Conservation (phyloP, 495 filamentous ascomycete genomes). For the Collariella sp. region DNA sequence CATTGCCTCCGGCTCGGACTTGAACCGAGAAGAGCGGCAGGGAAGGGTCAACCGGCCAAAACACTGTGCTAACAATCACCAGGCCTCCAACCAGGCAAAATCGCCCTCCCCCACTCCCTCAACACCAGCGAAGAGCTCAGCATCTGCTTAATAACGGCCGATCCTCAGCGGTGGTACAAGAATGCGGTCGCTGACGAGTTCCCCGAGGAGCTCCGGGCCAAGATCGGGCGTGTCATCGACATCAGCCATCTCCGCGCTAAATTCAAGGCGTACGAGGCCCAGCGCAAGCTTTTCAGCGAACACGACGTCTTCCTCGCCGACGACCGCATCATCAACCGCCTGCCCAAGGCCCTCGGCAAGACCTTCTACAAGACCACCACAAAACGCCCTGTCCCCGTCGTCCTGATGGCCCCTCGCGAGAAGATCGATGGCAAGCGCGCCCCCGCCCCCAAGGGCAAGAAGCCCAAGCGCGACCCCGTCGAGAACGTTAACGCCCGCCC, state of each 20-base stretch:
- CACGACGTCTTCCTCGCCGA: constrained; percentile 86
- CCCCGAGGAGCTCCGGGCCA: constrained; percentile 58
- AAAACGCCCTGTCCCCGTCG: constrained; percentile 85
- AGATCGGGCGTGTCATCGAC: constrained; percentile 74
- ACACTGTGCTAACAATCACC: constrained; percentile 29
- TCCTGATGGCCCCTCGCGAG: constrained; percentile 51
- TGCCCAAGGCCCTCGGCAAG: constrained; percentile 76
- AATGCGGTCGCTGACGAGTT: constrained; percentile 68
- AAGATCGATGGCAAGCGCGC: constrained; percentile 61
- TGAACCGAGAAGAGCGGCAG: background rate
- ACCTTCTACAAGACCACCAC: constrained; percentile 67
- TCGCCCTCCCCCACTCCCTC: constrained; percentile 59
- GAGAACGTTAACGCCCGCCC: constrained; percentile 34
- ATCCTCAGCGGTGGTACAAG: constrained; percentile 86
- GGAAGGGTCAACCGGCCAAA: constrained; percentile 32
- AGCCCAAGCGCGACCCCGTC: constrained; percentile 27
- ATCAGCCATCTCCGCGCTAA: constrained; percentile 73
- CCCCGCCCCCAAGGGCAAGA: constrained; percentile 42
- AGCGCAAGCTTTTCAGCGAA: constrained; percentile 71
- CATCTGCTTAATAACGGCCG: constrained; percentile 62
- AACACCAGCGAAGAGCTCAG: constrained; percentile 49
- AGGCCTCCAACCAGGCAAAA: constrained; percentile 60
- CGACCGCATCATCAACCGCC: constrained; percentile 64
- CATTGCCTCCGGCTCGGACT: background rate
- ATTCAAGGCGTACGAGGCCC: constrained; percentile 78